Conservation (phyloP, 2,329 filamentous ascomycete species). For the Blastomyces silverae region DNA sequence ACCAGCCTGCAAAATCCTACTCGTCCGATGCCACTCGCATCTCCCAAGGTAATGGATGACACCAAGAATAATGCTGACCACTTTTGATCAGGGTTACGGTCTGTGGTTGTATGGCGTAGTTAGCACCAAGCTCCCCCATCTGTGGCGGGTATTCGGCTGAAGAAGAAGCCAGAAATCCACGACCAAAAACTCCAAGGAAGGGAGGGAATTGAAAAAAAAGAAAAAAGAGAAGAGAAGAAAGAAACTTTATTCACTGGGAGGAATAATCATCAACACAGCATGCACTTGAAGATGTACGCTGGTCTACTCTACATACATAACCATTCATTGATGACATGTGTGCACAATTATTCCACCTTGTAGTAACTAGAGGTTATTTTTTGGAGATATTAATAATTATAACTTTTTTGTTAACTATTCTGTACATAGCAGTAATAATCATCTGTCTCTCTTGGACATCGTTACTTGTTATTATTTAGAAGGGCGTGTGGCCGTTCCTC, state of each 20-base stretch:
- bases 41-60: not conserved
- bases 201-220: not conserved
- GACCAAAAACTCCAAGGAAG: not conserved
- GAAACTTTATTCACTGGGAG: too few species aligned
- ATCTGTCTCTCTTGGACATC: too few species aligned
- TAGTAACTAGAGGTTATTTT: not conserved
- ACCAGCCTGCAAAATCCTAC: not conserved
- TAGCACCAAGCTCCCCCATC: not conserved
- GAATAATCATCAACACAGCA: too few species aligned
- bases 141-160: not conserved
- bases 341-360: not conserved
- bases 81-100: slow-evolving; percentile 3
- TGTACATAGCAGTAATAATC: too few species aligned
- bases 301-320: too few species aligned
- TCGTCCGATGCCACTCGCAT: not conserved
- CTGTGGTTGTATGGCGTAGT: slow-evolving; percentile 5
- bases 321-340: not conserved
- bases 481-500: not conserved
- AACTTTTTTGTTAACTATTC: too few species aligned
- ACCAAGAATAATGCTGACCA: slow-evolving; percentile 3
- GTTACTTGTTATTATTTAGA: too few species aligned
- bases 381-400: too few species aligned
- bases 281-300: too few species aligned
- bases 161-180: not conserved
- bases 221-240: not conserved